phyloP scores from a whole-genome alignment of 78 protist species.

The slime mould (Dictyostelium discoideum) region DNA sequence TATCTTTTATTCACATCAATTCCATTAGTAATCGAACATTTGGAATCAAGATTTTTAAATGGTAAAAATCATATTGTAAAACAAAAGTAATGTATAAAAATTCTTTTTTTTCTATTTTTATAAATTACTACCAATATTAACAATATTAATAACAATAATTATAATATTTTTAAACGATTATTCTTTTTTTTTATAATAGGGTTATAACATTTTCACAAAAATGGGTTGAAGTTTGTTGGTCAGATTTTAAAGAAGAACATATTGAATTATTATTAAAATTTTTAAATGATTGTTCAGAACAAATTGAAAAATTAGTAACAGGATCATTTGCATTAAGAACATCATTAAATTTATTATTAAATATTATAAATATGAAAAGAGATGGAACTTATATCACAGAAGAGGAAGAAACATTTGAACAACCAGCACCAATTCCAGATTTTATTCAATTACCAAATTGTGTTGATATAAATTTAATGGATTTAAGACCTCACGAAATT shows the following conservation, averaged over 20 bases:
- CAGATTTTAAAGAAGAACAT: constrained; percentile 13
- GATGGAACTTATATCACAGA: constrained; percentile 40
- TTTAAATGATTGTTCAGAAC: constrained; percentile 26
- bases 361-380: neutral
- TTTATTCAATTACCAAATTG: neutral
- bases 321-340: constrained; percentile 19
- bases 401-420: constrained; percentile 33
- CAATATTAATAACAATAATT: too few relatives aligned
- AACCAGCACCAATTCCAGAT: constrained; percentile 75
- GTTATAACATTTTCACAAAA: constrained; percentile 41
- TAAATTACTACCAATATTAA: too few relatives aligned
- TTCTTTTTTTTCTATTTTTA: too few relatives aligned
- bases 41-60: constrained; percentile 42
- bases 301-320: constrained; percentile 40
- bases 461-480: neutral
- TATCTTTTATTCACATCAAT: constrained; percentile 42
- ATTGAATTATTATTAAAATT: constrained; percentile 1
- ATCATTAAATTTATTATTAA: neutral
- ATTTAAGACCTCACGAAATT: constrained; percentile 59
- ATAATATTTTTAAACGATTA: neutral
- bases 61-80: constrained; percentile 37
- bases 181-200: neutral
- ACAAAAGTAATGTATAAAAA: constrained; percentile 2
- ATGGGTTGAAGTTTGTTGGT: constrained; percentile 63
- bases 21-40: neutral